Evolutionary conservation across 306 rosid species (phyloP).

Genomic region (Cyclanthera cordifolia): DNA sequence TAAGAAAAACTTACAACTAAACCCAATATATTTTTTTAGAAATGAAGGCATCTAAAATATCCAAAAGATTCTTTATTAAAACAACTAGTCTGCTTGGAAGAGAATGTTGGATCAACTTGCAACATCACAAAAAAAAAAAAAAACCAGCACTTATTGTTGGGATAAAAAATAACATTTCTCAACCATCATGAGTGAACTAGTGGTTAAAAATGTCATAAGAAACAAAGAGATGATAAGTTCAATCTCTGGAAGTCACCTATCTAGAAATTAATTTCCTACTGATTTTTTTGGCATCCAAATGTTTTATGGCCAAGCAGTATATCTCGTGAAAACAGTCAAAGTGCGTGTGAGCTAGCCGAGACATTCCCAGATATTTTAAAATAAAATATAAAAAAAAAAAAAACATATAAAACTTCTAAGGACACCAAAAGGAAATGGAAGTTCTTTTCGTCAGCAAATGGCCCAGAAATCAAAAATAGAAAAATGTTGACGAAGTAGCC

Average conservation of each 20-base stretch:
- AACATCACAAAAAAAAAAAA: neutral
- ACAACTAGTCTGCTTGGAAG: neutral
- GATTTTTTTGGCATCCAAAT: too few species aligned
- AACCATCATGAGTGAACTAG: too few species aligned
- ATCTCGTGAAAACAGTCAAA: too few species aligned
- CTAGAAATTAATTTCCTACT: too few species aligned
- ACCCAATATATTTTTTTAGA: neutral
- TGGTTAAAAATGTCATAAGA: too few species aligned
- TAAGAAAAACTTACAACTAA: slow-evolving; percentile 27
- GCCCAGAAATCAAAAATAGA: neutral
- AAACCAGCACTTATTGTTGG: neutral
- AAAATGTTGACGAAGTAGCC: neutral
- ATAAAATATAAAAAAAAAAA: too few species aligned
- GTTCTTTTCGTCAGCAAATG: neutral
- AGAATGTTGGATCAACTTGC: neutral
- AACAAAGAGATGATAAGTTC: too few species aligned
- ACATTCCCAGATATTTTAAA: too few species aligned
- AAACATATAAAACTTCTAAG: neutral
- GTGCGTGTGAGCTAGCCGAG: too few species aligned
- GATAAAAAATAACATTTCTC: neutral
- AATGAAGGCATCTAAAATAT: neutral
- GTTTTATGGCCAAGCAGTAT: too few species aligned
- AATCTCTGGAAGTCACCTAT: too few species aligned
- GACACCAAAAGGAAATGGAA: neutral
- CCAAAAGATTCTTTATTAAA: neutral